These are phyloP conservation scores for Massariosphaeria phaeospora DNA, from an alignment of 495 filamentous ascomycete species.

Conservation along the genomic window DNA sequence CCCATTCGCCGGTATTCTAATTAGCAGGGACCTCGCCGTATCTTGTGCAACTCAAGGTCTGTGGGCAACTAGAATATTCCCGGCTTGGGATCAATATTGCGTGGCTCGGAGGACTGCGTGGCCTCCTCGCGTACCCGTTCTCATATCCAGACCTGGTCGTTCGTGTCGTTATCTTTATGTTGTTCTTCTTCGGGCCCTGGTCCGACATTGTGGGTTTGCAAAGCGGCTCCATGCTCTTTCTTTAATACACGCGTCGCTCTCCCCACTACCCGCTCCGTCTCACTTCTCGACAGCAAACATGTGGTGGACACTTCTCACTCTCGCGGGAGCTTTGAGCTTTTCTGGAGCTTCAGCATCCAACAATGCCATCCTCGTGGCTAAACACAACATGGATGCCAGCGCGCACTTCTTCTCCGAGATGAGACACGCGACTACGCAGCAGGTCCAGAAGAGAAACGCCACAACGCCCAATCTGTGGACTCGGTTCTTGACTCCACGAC, in stretches of 20 bases:
- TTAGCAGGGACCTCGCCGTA: too few relatives aligned
- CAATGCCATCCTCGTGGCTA: slow-evolving; percentile 2
- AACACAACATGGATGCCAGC: not conserved
- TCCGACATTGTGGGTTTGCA: not conserved
- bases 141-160: slow-evolving; percentile 1
- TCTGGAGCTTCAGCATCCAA: slow-evolving; percentile 2
- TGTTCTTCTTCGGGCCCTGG: not conserved
- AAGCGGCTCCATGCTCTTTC: not conserved
- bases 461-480: slow-evolving; percentile 1
- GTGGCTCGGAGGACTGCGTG: not conserved
- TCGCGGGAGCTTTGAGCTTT: slow-evolving; percentile 3
- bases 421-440: not conserved
- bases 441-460: not conserved
- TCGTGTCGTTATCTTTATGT: slow-evolving; percentile 13
- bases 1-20: too few relatives aligned
- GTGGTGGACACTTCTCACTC: not conserved
- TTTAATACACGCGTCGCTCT: slow-evolving; percentile 8
- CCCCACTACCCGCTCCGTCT: not conserved
- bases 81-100: slow-evolving; percentile 11
- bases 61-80: not conserved
- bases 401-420: not conserved
- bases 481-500: not conserved
- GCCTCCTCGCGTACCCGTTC: slow-evolving; percentile 4
- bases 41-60: not conserved
- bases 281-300: not conserved